Percentiles rank a stretch among this genome's conserved stretches.
Conservation (phyloP, 2,329 filamentous ascomycete species). For the Pyrenophora tritici-repentis region DNA sequence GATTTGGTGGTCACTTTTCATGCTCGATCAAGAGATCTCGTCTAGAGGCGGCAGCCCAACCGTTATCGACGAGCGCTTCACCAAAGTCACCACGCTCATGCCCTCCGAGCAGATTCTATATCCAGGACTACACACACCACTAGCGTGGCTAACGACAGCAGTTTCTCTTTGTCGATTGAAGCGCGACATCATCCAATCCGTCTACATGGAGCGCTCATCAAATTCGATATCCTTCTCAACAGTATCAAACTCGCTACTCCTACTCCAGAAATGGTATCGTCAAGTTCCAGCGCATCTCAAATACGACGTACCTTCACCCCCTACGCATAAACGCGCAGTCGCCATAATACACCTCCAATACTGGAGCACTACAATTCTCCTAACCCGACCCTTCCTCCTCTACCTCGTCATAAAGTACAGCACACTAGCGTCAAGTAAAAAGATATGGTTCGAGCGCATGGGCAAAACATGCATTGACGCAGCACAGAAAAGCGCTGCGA, state of each 20-base stretch:
- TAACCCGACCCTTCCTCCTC: constrained; percentile 44
- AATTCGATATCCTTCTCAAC: constrained; percentile 43
- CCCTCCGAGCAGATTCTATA: constrained; percentile 44
- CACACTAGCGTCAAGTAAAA: constrained; percentile 32
- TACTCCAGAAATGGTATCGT: constrained; percentile 42
- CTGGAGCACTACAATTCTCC: constrained; percentile 42
- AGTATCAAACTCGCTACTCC: constrained; percentile 37
- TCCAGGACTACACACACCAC: constrained; percentile 43
- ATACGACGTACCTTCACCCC: constrained; percentile 35
- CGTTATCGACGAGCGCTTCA: constrained; percentile 40
- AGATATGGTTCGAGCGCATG: constrained; percentile 43
- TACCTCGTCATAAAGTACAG: constrained; percentile 39
- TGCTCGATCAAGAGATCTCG: constrained; percentile 44
- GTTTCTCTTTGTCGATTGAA: constrained; percentile 41
- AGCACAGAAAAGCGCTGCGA: constrained; percentile 34
- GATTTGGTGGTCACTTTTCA: constrained; percentile 47
- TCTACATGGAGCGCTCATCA: constrained; percentile 41
- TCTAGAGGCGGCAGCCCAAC: constrained; percentile 44
- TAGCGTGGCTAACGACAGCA: constrained; percentile 39
- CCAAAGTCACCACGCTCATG: constrained; percentile 38
- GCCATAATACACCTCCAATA: constrained; percentile 43
- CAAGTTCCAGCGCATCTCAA: constrained; percentile 42
- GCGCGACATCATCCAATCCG: constrained; percentile 40
- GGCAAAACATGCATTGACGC: constrained; percentile 42
- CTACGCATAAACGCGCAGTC: constrained; percentile 43